These are phyloP conservation scores for Phaeophleospora eucalypticola DNA, from an alignment of 2,329 filamentous ascomycete species.

Conservation along the genomic window DNA sequence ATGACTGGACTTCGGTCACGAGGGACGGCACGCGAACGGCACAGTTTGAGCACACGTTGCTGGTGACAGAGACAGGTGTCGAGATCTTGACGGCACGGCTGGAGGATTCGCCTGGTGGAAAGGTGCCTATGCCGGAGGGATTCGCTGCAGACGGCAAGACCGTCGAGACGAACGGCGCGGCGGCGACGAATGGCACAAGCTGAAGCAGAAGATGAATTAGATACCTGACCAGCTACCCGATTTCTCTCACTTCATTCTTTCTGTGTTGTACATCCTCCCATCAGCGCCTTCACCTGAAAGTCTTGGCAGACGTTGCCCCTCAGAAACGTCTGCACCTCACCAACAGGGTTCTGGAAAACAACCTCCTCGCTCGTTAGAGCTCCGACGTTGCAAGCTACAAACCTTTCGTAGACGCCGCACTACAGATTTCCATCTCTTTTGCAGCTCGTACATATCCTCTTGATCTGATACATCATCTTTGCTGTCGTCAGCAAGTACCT, in stretches of 20 bases:
- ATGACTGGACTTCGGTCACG: slow-evolving; percentile 97
- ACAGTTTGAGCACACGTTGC: slow-evolving; percentile 85
- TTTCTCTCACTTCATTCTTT: background rate
- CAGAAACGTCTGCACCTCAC: background rate
- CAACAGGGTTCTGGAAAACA: background rate
- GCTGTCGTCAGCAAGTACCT: no score
- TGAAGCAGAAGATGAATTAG: no score
- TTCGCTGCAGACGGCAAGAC: slow-evolving; percentile 6
- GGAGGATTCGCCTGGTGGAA: slow-evolving; percentile 69
- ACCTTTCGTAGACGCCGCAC: background rate
- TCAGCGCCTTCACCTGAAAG: background rate
- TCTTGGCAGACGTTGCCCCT: background rate
- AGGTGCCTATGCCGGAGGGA: slow-evolving; percentile 25
- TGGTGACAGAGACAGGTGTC: slow-evolving; percentile 78
- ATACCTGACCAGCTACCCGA: background rate
- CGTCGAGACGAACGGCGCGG: slow-evolving; percentile 7
- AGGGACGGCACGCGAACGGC: slow-evolving; percentile 84
- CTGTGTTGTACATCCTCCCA: background rate
- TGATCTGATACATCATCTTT: no score
- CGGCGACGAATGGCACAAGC: slow-evolving; percentile 6
- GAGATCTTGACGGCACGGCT: slow-evolving; percentile 74
- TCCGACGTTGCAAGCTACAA: background rate
- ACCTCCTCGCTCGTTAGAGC: background rate
- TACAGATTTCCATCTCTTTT: no score
- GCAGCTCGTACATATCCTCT: no score